phyloP scores from a whole-genome alignment of 441 rosid genomes.

The Aquilaria agallochum region DNA sequence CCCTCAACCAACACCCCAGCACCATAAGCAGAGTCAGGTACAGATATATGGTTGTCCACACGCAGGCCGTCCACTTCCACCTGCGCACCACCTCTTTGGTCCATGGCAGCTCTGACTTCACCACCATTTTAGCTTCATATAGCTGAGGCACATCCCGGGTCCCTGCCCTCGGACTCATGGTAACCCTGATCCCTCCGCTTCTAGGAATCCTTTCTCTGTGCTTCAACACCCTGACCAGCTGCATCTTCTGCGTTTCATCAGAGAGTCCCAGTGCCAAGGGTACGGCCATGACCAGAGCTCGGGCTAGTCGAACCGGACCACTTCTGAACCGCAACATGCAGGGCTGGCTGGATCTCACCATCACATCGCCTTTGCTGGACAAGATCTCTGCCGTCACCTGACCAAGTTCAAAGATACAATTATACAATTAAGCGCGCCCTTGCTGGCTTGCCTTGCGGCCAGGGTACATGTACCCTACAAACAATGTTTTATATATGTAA shows the following conservation, averaged over 20 bases:
- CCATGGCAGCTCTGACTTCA: constrained; percentile 65
- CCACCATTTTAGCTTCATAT: constrained; percentile 49
- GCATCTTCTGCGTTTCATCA: constrained; percentile 58
- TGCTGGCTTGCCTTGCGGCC: too few species aligned
- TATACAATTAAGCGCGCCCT: too few species aligned
- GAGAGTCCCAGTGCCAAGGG: constrained; percentile 61
- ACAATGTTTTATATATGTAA: too few species aligned
- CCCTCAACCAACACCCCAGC: constrained; percentile 38
- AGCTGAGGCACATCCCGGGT: constrained; percentile 53
- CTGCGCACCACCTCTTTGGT: constrained; percentile 49
- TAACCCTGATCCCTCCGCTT: constrained; percentile 46
- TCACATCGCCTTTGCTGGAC: constrained; percentile 40
- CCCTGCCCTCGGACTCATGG: constrained; percentile 59
- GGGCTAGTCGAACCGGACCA: constrained; percentile 46
- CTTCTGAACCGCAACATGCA: constrained; percentile 70
- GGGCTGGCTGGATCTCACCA: constrained; percentile 60
- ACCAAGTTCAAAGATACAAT: not conserved
- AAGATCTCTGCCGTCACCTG: constrained; percentile 69
- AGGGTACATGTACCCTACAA: too few species aligned
- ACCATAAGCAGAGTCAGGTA: constrained; percentile 31
- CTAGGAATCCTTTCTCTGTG: constrained; percentile 59
- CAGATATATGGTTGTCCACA: constrained; percentile 53
- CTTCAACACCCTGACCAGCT: constrained; percentile 28
- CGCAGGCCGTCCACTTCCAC: constrained; percentile 78
- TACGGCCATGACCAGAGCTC: constrained; percentile 46